phyloP scores from a whole-genome alignment of 2,329 filamentous ascomycete genomes.

The Clonostachys rhizophaga region DNA sequence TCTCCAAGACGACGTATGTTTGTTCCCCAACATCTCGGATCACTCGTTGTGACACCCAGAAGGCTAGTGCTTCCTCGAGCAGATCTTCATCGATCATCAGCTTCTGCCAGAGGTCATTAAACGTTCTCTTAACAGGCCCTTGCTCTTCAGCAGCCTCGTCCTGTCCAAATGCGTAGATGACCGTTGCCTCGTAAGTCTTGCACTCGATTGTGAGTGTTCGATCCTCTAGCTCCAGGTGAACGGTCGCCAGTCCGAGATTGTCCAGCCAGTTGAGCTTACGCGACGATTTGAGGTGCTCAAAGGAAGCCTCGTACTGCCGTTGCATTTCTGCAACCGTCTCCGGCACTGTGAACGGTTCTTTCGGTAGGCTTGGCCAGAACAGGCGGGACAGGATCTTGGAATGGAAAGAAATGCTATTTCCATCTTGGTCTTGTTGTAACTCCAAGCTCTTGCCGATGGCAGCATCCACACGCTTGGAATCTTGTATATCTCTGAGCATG shows the following conservation, averaged over 20 bases:
- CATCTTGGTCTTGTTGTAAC: constrained; percentile 4
- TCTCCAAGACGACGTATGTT: constrained; percentile 66
- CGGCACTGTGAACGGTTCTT: constrained; percentile 65
- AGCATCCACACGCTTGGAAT: constrained; percentile 71
- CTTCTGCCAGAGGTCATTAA: constrained; percentile 48
- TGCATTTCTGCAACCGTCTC: constrained; percentile 55
- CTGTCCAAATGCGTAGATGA: constrained; percentile 75
- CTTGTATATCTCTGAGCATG: constrained; percentile 90
- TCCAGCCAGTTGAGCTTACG: constrained; percentile 88
- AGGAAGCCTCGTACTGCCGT: constrained; percentile 66
- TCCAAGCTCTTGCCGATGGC: constrained; percentile 48
- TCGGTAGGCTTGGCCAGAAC: constrained; percentile 84
- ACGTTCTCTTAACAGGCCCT: constrained; percentile 32
- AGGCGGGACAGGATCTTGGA: constrained; percentile 86
- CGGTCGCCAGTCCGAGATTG: constrained; percentile 71
- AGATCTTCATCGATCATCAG: constrained; percentile 73
- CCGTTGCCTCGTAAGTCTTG: constrained; percentile 79
- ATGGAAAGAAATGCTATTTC: constrained; percentile 45
- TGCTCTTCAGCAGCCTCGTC: constrained; percentile 28
- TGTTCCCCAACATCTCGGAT: constrained; percentile 51
- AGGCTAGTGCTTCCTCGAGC: constrained; percentile 60
- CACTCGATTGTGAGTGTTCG: constrained; percentile 69
- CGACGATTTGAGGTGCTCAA: constrained; percentile 74
- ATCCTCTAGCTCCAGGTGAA: constrained; percentile 81
- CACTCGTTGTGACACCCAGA: constrained; percentile 68